A percentile compares a stretch with the other conserved stretches of the same genome.
Conservation (phyloP, 176 grass and related monocot genomes). For the Oryza meridionalis region DNA sequence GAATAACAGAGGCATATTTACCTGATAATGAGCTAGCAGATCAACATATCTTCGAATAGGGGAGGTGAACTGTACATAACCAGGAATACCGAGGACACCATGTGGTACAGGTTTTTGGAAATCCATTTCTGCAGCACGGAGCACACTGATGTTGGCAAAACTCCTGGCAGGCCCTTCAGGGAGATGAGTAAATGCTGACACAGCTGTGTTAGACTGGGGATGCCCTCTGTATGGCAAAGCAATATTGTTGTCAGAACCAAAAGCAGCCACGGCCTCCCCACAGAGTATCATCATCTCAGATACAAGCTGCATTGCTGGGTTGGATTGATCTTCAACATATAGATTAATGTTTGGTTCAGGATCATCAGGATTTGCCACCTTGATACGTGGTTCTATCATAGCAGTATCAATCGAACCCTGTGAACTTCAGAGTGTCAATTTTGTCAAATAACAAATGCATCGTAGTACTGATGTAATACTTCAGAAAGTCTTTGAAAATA, state of each 20-base stretch:
- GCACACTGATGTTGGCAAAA: conserved; percentile 73
- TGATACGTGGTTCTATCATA: conserved; percentile 90
- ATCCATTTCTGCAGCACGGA: conserved; percentile 91
- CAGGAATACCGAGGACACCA: conserved; percentile 77
- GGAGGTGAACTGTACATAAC: conserved; percentile 95
- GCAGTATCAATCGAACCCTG: conserved; percentile 89
- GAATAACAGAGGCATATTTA: conserved; percentile 32
- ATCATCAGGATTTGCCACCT: conserved; percentile 77
- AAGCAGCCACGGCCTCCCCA: conserved; percentile 77
- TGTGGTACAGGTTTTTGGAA: conserved; percentile 70
- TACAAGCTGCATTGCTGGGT: conserved; percentile 79
- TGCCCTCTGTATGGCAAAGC: conserved; percentile 91
- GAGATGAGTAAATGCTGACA: conserved; percentile 73
- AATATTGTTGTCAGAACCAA: conserved; percentile 74
- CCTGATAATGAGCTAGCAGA: conserved; percentile 95
- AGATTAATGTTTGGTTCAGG: conserved; percentile 83
- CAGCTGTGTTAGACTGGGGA: conserved; percentile 73
- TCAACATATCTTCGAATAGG: conserved; percentile 97
- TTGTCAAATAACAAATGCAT: conserved; percentile 14
- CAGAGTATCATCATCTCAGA: conserved; percentile 99
- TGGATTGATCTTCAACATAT: conserved; percentile 74
- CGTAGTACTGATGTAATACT: conserved; percentile 4
- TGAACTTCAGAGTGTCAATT: conserved; percentile 30
- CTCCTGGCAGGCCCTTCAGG: conserved; percentile 86
- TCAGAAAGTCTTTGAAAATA: conserved; percentile 24